phyloP scores from a whole-genome alignment of 345 rosid genomes.

The Cardamine occulta region DNA sequence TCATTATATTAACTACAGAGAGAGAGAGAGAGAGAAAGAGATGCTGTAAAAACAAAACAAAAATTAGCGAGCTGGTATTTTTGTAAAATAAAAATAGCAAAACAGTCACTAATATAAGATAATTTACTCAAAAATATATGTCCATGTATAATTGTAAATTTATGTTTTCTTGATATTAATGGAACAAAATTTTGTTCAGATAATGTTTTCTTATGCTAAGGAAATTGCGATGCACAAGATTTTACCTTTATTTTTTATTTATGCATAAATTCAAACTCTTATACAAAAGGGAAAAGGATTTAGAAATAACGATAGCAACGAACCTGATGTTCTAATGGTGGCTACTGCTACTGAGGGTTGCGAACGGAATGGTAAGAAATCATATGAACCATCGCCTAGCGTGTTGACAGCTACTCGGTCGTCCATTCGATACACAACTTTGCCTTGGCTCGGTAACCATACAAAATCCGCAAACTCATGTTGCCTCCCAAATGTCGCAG shows the following conservation, averaged over 20 bases:
- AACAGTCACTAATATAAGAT: not conserved
- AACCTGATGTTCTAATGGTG: constrained; percentile 55
- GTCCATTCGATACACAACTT: constrained; percentile 47
- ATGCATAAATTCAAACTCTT: not conserved
- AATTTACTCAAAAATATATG: not conserved
- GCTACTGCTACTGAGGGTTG: constrained; percentile 45
- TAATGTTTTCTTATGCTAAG: not conserved
- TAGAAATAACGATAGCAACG: not conserved
- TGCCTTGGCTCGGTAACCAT: constrained; percentile 35
- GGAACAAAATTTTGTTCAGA: not conserved
- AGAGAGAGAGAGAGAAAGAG: no score
- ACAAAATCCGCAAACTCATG: constrained; percentile 32
- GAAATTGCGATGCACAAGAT: not conserved
- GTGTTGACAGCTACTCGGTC: constrained; percentile 52
- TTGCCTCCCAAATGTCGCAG: constrained; percentile 16
- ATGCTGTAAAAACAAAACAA: no score
- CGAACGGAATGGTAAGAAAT: constrained; percentile 63
- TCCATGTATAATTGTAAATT: not conserved
- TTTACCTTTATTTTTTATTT: not conserved
- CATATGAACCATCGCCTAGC: constrained; percentile 57
- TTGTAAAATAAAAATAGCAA: not conserved
- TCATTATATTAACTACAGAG: no score
- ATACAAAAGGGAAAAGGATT: not conserved
- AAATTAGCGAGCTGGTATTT: not conserved
- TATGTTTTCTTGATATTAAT: not conserved